Base-by-base conservation (phyloP, 2,329 filamentous ascomycete species). In the Cercospora berteroae region DNA sequence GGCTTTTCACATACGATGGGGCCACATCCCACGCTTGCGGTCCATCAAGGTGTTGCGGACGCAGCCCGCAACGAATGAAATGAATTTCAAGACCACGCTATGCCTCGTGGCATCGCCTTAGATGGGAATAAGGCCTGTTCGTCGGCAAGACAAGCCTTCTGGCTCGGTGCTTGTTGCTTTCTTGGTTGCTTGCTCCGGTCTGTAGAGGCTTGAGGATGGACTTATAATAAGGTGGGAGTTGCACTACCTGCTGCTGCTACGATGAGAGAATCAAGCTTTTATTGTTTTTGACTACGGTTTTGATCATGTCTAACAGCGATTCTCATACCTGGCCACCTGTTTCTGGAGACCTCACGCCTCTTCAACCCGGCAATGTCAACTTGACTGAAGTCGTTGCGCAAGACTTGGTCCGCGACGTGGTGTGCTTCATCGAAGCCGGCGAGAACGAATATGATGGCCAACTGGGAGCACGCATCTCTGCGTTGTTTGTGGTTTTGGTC, bases 361-460 rank as follows among this genome's bases (percentile, higher is more conserved):
- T 64, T 20, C 60, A 68, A 9, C 59, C 65, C 16, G 52, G 57
- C 25, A 69, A 67, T 44, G 69, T 71, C 69, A 69, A 73, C 55
- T 48, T 72, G 65, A 63, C 65, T 6, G 61, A 52, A 8, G 67
- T 70, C n/a, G 64, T 67, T 5, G 56, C 60, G 23, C 56, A 68
- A 8, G 64, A 59, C 16, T 55, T 70, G 12, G 50, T 60, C 10
- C 33, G 42, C 6, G 58, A 71, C 29, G 63, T 73, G 42, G 60
- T 68, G 20, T 73, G 71, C 67, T 73, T 67, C 52, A 57, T 73
- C n/a, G 60, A 69, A 9, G 63, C 60, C 5, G 69, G 66, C 10
- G 56, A 61, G 13, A 87, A 87, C 71, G 82, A 87, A 20, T 88
- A 87, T 71, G 79, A 87, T 70, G 86, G 86, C 23, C 79, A 76